phyloP scores from a whole-genome alignment of 2,329 filamentous ascomycete species.

The Dactylonectria estremocensis region DNA sequence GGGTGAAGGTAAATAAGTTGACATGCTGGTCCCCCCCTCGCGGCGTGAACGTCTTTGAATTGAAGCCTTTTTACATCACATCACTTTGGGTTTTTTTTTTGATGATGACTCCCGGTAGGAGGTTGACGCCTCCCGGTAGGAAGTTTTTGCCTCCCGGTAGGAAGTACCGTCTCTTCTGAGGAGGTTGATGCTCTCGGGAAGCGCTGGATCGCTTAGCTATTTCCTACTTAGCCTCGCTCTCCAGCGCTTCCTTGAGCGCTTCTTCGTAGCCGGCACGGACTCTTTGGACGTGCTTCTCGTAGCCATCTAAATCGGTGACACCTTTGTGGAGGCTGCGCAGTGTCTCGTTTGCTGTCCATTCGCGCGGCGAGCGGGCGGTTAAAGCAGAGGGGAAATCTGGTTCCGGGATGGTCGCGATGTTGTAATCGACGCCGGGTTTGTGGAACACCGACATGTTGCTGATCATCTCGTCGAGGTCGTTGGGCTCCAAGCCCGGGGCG shows the following conservation, averaged over 20 bases:
- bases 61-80: conserved; percentile 31
- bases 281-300: conserved; percentile 43
- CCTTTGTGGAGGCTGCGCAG: conserved; percentile 41
- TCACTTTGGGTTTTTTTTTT: conserved; percentile 24
- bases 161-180: conserved; percentile 27
- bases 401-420: conserved; percentile 30
- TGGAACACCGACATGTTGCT: conserved; percentile 48
- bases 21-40: conserved; percentile 45
- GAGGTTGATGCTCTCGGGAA: conserved; percentile 6
- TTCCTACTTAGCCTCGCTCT: conserved; percentile 40
- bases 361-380: conserved; percentile 38
- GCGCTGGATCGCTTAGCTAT: conserved; percentile 20
- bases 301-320: conserved; percentile 39
- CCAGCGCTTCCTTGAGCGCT: conserved; percentile 44
- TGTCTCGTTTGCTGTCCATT: conserved; percentile 39
- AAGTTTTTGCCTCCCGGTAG: conserved; percentile 1
- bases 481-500: conserved; percentile 18
- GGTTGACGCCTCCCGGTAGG: too few species aligned
- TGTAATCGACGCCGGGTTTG: conserved; percentile 14
- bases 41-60: conserved; percentile 38
- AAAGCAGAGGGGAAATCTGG: conserved; percentile 36
- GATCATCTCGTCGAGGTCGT: conserved; percentile 48
- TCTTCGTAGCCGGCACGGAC: conserved; percentile 37
- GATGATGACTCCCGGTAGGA: too few species aligned
- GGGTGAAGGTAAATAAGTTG: conserved; percentile 51